phyloP scores from a whole-genome alignment of 2,329 filamentous ascomycete species.

The Colletotrichum australisinense region DNA sequence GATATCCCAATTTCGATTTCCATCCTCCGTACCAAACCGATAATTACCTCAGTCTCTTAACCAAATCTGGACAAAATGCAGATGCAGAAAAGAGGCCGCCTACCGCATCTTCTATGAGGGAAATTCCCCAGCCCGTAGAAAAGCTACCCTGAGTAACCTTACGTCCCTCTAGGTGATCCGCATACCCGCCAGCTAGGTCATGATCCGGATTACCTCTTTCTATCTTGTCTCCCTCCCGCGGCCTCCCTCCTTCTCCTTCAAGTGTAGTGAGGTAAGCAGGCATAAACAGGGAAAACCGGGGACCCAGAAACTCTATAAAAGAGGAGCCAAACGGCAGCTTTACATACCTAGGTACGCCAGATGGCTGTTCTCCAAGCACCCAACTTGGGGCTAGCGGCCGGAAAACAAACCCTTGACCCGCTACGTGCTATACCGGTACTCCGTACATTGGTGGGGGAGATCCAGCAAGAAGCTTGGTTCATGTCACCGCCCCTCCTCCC shows the following conservation, averaged over 20 bases:
- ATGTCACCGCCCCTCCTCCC: neutral
- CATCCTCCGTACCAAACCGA: neutral
- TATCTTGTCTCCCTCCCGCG: neutral
- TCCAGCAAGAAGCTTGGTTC: constrained; percentile 18
- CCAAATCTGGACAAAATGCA: no score
- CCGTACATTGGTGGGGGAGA: neutral
- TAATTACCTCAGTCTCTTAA: neutral
- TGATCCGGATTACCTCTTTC: constrained; percentile 14
- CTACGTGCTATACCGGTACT: neutral
- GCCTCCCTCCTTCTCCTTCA: neutral
- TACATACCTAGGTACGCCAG: no score
- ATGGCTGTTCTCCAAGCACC: no score
- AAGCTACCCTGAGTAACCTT: neutral
- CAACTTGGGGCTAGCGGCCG: neutral
- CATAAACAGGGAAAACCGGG: neutral
- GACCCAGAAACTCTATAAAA: neutral
- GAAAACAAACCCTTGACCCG: neutral
- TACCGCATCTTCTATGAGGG: neutral
- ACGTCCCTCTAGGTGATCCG: neutral
- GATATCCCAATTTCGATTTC: neutral
- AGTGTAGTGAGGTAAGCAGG: neutral
- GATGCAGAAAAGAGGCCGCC: neutral
- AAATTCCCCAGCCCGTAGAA: neutral
- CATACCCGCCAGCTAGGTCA: neutral
- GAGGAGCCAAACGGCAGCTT: neutral